phyloP scores from a whole-genome alignment of 352 stramenopile species.

The Pythium vanterpoolii region DNA sequence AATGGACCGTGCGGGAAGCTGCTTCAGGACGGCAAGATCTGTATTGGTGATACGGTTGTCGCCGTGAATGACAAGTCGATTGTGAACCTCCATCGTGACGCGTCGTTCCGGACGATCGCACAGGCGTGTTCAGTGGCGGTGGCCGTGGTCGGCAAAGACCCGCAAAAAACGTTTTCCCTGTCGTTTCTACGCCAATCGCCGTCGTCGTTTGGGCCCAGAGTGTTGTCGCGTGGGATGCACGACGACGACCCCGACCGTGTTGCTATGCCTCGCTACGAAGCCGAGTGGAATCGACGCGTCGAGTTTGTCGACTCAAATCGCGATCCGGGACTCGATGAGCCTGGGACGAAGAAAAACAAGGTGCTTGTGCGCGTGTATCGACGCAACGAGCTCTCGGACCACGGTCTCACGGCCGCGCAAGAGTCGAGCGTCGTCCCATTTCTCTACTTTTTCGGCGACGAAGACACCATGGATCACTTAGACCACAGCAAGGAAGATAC shows the following conservation, averaged over 20 bases:
- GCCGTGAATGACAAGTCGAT: conserved; percentile 78
- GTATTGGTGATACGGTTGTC: conserved; percentile 75
- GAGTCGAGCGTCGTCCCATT: conserved; percentile 86
- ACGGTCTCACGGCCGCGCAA: conserved; percentile 69
- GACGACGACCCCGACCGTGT: background rate
- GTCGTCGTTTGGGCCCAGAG: conserved; percentile 20
- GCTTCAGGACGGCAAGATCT: conserved; percentile 60
- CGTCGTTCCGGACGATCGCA: conserved; percentile 75
- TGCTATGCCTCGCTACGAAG: conserved; percentile 41
- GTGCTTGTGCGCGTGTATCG: conserved; percentile 75
- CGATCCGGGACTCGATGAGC: background rate
- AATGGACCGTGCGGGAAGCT: conserved; percentile 58
- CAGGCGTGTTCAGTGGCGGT: conserved; percentile 35
- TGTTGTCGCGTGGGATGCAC: background rate
- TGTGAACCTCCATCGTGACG: conserved; percentile 76
- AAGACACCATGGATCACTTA: conserved; percentile 83
- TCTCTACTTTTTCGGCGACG: conserved; percentile 86
- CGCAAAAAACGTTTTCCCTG: conserved; percentile 42
- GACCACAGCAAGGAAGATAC: conserved; percentile 85
- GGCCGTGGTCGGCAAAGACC: conserved; percentile 2
- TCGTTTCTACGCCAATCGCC: conserved; percentile 67
- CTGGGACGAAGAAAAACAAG: conserved; percentile 26
- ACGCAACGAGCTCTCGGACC: conserved; percentile 68
- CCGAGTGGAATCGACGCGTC: conserved; percentile 81
- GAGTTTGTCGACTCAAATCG: conserved; percentile 59